Evolutionary conservation across 768 basidiomycete genomes (phyloP).

Genomic region (Austroboletus eburneus): DNA sequence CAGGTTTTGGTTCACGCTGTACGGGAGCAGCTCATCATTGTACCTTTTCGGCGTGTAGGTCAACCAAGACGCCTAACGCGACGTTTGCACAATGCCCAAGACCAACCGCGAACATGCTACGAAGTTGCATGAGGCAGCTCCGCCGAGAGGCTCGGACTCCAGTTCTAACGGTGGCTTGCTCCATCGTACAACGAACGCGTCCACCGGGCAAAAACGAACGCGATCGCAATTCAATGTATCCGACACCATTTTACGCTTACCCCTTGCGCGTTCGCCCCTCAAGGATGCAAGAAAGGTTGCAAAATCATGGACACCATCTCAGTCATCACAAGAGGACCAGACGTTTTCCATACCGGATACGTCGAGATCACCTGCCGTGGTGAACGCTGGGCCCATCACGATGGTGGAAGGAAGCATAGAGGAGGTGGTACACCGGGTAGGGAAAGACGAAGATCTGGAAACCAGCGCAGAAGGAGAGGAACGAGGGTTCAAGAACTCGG

Average conservation of each 20-base stretch:
- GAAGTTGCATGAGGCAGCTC: conserved; percentile 3
- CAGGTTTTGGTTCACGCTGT: too few species aligned
- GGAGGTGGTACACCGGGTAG: background rate
- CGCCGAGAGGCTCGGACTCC: conserved; percentile 2
- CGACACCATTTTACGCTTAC: conserved; percentile 42
- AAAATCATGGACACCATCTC: conserved; percentile 24
- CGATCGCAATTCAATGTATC: conserved; percentile 51
- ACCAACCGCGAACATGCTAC: conserved; percentile 10
- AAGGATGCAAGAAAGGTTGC: conserved; percentile 43
- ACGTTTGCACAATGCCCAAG: conserved; percentile 14
- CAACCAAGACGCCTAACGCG: background rate
- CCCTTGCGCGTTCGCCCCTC: conserved; percentile 46
- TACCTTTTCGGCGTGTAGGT: too few species aligned
- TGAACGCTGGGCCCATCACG: background rate
- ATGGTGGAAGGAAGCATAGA: background rate
- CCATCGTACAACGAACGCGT: background rate
- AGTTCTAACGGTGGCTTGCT: conserved; percentile 1
- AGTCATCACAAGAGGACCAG: conserved; percentile 5
- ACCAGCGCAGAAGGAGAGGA: background rate
- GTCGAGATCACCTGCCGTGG: background rate
- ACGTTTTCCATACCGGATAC: background rate
- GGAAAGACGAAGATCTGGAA: background rate
- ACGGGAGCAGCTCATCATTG: too few species aligned
- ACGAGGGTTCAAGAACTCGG: conserved; percentile 2
- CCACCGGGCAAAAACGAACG: conserved; percentile 29